These are phyloP conservation scores for Fusarium redolens DNA, from an alignment of 2,329 filamentous ascomycete species.

Conservation along the genomic window DNA sequence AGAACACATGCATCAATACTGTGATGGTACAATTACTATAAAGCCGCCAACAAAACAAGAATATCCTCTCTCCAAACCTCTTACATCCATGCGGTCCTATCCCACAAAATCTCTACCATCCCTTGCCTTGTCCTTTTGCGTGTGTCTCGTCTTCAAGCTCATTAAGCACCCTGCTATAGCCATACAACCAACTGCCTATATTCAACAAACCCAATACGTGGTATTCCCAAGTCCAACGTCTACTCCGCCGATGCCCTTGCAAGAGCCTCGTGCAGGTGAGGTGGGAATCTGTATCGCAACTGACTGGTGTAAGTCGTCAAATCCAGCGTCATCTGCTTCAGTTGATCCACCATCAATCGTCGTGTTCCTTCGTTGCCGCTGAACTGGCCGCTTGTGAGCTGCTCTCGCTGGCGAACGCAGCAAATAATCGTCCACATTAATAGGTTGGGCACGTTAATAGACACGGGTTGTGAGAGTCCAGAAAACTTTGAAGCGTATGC, in stretches of 20 bases:
- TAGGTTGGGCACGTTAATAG: conserved; percentile 89
- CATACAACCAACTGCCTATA: conserved; percentile 17
- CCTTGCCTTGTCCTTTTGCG: conserved; percentile 9
- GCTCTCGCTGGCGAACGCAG: conserved; percentile 81
- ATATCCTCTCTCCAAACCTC: conserved; percentile 1
- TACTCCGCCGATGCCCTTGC: conserved; percentile 80
- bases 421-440: conserved; percentile 94
- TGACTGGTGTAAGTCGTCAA: conserved; percentile 94
- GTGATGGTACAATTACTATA: conserved; percentile 32
- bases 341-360: conserved; percentile 72
- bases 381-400: conserved; percentile 76
- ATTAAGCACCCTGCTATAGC: not conserved
- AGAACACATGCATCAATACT: conserved; percentile 8
- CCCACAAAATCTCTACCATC: conserved; percentile 8
- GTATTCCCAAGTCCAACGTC: not conserved
- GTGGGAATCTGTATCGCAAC: conserved; percentile 89
- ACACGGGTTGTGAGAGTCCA: conserved; percentile 80
- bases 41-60: conserved; percentile 5
- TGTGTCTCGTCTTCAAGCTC: conserved; percentile 10
- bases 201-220: conserved; percentile 20
- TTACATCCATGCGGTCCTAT: not conserved
- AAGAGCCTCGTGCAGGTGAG: conserved; percentile 87
- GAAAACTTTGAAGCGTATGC: conserved; percentile 84
- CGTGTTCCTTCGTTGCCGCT: conserved; percentile 76
- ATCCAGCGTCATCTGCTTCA: conserved; percentile 86